Evolutionary conservation across 495 filamentous ascomycete species (phyloP).

Genomic region (Penicillium daleae): DNA sequence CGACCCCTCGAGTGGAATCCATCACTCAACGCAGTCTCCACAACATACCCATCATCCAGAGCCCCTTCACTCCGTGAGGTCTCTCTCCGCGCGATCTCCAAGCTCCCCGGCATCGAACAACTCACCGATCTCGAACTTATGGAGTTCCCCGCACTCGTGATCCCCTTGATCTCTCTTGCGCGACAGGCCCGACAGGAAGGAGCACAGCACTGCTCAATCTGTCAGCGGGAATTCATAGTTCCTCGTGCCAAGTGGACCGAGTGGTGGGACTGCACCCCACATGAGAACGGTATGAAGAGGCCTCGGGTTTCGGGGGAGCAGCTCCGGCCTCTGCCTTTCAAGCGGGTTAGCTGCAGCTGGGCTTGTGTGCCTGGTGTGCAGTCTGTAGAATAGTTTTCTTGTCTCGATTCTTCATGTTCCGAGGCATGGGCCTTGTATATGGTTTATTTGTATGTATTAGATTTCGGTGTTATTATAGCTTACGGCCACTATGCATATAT

Average conservation of each 20-base stretch:
- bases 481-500: conserved; percentile 2
- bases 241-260: conserved; percentile 72
- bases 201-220: conserved; percentile 62
- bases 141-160: conserved; percentile 47
- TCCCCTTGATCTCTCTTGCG: conserved; percentile 44
- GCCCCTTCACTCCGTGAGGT: conserved; percentile 63
- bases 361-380: conserved; percentile 53
- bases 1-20: conserved; percentile 21
- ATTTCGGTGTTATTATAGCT: conserved; percentile 10
- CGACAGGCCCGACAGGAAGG: conserved; percentile 52
- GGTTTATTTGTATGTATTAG: conserved; percentile 17
- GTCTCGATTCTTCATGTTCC: neutral
- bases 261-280: conserved; percentile 63
- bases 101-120: conserved; percentile 47
- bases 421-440: conserved; percentile 10
- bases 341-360: conserved; percentile 68
- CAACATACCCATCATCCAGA: conserved; percentile 1
- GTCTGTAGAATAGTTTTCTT: conserved; percentile 8
- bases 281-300: conserved; percentile 50
- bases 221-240: conserved; percentile 58
- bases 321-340: conserved; percentile 61
- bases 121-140: conserved; percentile 43
- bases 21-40: neutral
- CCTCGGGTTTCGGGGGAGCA: conserved; percentile 39
- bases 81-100: conserved; percentile 53